Evolutionary conservation across 2,329 filamentous ascomycete genomes (phyloP).

Genomic region (Leptosphaerulina australis): DNA sequence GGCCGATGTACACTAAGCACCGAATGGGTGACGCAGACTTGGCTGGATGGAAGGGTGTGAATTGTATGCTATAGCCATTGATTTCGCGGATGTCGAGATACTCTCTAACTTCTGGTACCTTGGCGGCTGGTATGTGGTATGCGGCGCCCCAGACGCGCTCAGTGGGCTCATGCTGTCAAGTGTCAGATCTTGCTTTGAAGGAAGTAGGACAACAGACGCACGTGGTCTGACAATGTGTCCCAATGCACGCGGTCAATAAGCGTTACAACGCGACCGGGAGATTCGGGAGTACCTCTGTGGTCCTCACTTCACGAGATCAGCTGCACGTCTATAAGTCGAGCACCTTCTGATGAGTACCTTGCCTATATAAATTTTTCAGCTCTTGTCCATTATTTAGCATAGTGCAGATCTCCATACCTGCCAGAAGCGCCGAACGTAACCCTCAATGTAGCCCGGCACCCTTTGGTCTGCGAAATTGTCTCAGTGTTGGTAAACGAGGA

Average conservation of each 20-base stretch:
- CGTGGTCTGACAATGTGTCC: constrained; percentile 73
- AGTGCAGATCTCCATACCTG: constrained; percentile 68
- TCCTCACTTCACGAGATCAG: constrained; percentile 70
- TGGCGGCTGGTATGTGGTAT: constrained; percentile 76
- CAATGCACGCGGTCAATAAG: constrained; percentile 85
- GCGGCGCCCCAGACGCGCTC: constrained; percentile 85
- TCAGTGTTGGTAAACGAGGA: not conserved
- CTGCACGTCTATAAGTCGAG: not conserved
- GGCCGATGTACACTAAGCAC: constrained; percentile 89
- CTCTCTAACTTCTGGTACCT: constrained; percentile 79
- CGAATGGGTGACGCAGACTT: constrained; percentile 39
- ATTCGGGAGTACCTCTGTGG: constrained; percentile 87
- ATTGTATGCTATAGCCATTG: constrained; percentile 94
- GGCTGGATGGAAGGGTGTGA: constrained; percentile 78
- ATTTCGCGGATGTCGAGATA: constrained; percentile 98
- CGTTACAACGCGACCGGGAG: constrained; percentile 90
- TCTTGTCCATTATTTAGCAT: not conserved
- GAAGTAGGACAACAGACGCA: constrained; percentile 29
- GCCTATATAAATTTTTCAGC: constrained; percentile 39
- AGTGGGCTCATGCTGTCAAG: constrained; percentile 56
- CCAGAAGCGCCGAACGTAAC: constrained; percentile 96
- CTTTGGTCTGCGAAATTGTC: constrained; percentile 68
- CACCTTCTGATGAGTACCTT: too few species aligned
- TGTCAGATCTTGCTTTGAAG: not conserved
- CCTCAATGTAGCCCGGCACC: constrained; percentile 86